These are phyloP conservation scores for Kluyveromyces marxianus DNA, from an alignment of 1,139 yeast species.

Conservation along the genomic window DNA sequence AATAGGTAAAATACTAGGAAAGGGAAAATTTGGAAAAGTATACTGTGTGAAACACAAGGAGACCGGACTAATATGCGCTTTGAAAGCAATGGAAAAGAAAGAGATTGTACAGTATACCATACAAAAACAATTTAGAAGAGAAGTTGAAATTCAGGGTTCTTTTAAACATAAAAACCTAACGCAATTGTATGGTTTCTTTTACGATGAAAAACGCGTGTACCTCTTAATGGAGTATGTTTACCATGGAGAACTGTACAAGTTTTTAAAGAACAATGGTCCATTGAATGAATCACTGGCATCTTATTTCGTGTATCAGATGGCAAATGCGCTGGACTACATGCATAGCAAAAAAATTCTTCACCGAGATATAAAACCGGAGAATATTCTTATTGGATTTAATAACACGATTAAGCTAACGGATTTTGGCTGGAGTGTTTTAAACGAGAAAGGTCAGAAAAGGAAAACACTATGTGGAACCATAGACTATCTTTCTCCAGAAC, in stretches of 20 bases:
- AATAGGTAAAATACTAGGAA: slow-evolving; percentile 81
- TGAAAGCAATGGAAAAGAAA: slow-evolving; percentile 81
- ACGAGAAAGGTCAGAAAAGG: slow-evolving; percentile 45
- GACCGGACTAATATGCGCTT: slow-evolving; percentile 77
- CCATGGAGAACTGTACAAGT: slow-evolving; percentile 79
- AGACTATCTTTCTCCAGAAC: slow-evolving; percentile 92
- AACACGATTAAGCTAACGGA: slow-evolving; percentile 78
- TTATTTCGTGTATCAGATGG: slow-evolving; percentile 73
- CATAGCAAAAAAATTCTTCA: slow-evolving; percentile 79
- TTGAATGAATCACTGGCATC: slow-evolving; percentile 71
- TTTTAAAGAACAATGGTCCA: slow-evolving; percentile 53
- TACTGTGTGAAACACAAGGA: slow-evolving; percentile 75
- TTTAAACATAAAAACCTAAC: slow-evolving; percentile 71
- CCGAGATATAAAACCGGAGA: slow-evolving; percentile 90
- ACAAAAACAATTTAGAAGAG: slow-evolving; percentile 84
- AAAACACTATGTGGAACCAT: slow-evolving; percentile 91
- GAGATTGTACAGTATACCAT: slow-evolving; percentile 70
- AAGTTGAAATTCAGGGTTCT: slow-evolving; percentile 81
- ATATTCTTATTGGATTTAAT: slow-evolving; percentile 66
- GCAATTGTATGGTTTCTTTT: slow-evolving; percentile 78
- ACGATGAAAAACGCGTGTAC: slow-evolving; percentile 73
- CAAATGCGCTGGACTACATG: slow-evolving; percentile 67
- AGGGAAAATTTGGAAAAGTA: slow-evolving; percentile 89
- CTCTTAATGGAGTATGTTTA: slow-evolving; percentile 78
- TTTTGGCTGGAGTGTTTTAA: slow-evolving; percentile 92